These are phyloP conservation scores for Symbiodinium natans DNA, from an alignment of 73 alveolate species.

Conservation along the genomic window DNA sequence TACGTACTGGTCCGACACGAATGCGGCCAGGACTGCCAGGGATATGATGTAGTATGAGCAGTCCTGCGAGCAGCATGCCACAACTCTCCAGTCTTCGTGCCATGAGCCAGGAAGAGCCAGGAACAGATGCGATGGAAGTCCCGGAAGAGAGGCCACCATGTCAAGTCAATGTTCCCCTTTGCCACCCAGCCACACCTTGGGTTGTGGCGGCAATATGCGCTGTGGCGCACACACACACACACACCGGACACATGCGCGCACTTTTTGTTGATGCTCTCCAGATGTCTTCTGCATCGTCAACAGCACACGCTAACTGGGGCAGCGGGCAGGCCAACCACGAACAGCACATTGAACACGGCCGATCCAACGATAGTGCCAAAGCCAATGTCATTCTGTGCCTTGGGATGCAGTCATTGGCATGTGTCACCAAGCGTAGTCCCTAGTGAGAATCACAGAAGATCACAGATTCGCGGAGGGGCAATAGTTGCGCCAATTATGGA, in stretches of 20 bases:
- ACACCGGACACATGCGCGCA: no score
- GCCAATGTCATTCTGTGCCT: conserved; percentile 88
- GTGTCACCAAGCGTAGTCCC: neutral
- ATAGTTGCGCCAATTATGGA: conserved; percentile 86
- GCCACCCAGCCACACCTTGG: conserved; percentile 86
- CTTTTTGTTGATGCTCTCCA: no score
- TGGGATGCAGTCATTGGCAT: neutral
- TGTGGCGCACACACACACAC: no score
- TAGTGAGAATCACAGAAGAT: neutral
- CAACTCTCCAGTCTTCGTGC: no score
- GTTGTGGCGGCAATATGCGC: no score
- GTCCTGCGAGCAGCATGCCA: conserved; percentile 26
- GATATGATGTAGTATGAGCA: conserved; percentile 85
- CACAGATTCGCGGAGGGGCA: neutral
- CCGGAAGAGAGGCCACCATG: conserved; percentile 93
- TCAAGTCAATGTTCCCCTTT: conserved; percentile 57
- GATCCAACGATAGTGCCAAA: conserved; percentile 93
- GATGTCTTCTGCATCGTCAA: neutral
- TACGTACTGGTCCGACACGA: conserved; percentile 73
- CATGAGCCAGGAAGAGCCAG: no score
- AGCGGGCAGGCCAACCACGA: conserved; percentile 54
- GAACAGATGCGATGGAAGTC: no score
- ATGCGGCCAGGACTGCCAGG: conserved; percentile 55
- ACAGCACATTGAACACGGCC: conserved; percentile 87
- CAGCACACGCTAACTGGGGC: neutral